phyloP scores from a whole-genome alignment of 441 rosid genomes.

The Jatropha multifida region DNA sequence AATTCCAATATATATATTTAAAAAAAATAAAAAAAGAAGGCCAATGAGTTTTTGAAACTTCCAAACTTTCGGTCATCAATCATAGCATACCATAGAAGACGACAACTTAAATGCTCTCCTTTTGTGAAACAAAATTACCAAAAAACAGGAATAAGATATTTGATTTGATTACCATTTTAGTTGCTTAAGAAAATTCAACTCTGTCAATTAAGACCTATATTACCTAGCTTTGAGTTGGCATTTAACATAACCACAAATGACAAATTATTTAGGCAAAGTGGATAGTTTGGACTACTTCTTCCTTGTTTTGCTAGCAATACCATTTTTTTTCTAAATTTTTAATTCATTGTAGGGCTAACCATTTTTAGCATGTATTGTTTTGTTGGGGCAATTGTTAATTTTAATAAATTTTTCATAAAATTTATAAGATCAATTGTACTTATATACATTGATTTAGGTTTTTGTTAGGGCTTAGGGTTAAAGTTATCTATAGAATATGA shows the following conservation, averaged over 20 bases:
- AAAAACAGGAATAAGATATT: slow-evolving; percentile 13
- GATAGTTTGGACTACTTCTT: neutral
- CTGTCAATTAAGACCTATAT: neutral
- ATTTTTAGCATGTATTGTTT: too few species aligned
- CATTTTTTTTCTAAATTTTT: too few species aligned
- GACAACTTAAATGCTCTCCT: slow-evolving; percentile 1
- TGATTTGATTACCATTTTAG: slow-evolving; percentile 15
- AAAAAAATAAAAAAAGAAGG: neutral
- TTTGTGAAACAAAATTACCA: slow-evolving; percentile 18
- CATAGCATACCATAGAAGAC: neutral
- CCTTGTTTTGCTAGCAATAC: too few species aligned
- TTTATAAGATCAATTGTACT: too few species aligned
- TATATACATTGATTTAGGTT: too few species aligned
- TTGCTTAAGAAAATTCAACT: slow-evolving; percentile 10
- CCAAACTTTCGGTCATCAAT: slow-evolving; percentile 14
- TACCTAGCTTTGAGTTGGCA: slow-evolving; percentile 12
- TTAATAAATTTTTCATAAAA: too few species aligned
- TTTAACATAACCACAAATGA: slow-evolving; percentile 9
- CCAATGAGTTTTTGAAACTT: neutral
- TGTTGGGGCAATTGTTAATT: too few species aligned
- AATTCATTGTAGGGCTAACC: too few species aligned
- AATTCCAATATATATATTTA: too few species aligned
- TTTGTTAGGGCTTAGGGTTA: too few species aligned
- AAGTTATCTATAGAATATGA: too few species aligned
- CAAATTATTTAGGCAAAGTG: slow-evolving; percentile 5